phyloP scores from a whole-genome alignment of 2,329 filamentous ascomycete genomes.

The Neopestalotiopsis sp. region DNA sequence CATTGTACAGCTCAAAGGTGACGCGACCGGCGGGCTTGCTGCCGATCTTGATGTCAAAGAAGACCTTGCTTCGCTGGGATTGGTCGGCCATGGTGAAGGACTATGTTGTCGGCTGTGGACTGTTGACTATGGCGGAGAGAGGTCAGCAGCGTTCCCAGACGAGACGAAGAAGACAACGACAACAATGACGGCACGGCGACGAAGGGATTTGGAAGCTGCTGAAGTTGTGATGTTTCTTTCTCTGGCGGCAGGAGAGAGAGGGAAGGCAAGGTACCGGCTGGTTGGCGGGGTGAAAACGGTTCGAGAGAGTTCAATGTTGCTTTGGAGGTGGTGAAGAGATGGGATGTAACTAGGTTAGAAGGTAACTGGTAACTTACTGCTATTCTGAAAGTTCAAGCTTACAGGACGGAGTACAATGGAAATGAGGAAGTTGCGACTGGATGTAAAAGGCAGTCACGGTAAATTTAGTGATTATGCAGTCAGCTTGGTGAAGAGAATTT shows the following conservation, averaged over 20 bases:
- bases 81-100: constrained; percentile 38
- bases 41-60: constrained; percentile 90
- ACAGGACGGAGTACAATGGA: not conserved
- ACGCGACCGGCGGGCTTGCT: constrained; percentile 76
- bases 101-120: not conserved
- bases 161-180: too few species aligned
- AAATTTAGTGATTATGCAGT: not conserved
- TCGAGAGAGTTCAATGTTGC: not conserved
- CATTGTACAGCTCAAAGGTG: constrained; percentile 79
- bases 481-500: not conserved
- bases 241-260: too few species aligned
- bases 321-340: too few species aligned
- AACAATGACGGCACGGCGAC: too few species aligned
- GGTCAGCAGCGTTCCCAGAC: not conserved
- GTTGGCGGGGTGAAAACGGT: constrained; percentile 4
- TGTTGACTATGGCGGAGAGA: not conserved
- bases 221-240: not conserved
- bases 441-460: not conserved
- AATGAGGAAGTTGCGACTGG: not conserved
- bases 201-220: not conserved
- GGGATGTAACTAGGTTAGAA: not conserved
- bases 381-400: not conserved
- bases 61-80: constrained; percentile 77
- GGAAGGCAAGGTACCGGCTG: not conserved
- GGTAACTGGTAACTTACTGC: not conserved